These are phyloP conservation scores for Fusarium mangiferae DNA, from an alignment of 2,329 filamentous ascomycete species.

Conservation along the genomic window DNA sequence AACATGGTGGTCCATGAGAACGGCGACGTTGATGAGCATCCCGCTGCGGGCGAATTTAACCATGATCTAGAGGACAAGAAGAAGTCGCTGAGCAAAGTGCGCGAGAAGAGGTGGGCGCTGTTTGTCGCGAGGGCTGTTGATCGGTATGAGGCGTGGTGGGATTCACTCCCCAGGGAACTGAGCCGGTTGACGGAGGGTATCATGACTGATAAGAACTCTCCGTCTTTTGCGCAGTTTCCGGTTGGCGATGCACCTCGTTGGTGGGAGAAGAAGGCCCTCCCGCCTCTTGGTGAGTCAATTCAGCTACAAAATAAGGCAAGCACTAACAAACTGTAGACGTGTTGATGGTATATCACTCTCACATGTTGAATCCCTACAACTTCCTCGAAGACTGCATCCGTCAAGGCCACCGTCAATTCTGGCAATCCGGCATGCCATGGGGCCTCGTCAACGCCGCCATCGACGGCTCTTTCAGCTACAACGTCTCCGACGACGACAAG, in stretches of 20 bases:
- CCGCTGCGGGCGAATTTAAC: background rate
- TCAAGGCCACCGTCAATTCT: conserved; percentile 47
- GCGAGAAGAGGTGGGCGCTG: conserved; percentile 75
- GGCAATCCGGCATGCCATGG: conserved; percentile 73
- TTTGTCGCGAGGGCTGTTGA: conserved; percentile 72
- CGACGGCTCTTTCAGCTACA: conserved; percentile 64
- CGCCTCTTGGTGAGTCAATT: conserved; percentile 34
- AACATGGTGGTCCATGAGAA: conserved; percentile 13
- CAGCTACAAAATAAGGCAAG: background rate
- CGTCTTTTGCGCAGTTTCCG: conserved; percentile 21
- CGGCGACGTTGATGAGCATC: conserved; percentile 22
- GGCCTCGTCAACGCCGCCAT: conserved; percentile 63
- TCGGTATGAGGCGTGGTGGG: conserved; percentile 72
- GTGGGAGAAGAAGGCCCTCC: conserved; percentile 33
- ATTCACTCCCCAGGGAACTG: conserved; percentile 5
- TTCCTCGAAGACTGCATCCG: conserved; percentile 44
- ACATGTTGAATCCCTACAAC: conserved; percentile 74
- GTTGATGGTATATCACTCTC: conserved; percentile 78
- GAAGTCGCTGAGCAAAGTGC: conserved; percentile 57
- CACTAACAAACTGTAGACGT: conserved; percentile 59
- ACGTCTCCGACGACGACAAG: conserved; percentile 53
- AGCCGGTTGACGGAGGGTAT: conserved; percentile 14
- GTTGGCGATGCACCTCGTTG: background rate
- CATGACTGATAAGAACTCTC: background rate
- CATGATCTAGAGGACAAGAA: conserved; percentile 41